phyloP scores from a whole-genome alignment of 2,329 filamentous ascomycete genomes.

The Xylariaceae sp. region DNA sequence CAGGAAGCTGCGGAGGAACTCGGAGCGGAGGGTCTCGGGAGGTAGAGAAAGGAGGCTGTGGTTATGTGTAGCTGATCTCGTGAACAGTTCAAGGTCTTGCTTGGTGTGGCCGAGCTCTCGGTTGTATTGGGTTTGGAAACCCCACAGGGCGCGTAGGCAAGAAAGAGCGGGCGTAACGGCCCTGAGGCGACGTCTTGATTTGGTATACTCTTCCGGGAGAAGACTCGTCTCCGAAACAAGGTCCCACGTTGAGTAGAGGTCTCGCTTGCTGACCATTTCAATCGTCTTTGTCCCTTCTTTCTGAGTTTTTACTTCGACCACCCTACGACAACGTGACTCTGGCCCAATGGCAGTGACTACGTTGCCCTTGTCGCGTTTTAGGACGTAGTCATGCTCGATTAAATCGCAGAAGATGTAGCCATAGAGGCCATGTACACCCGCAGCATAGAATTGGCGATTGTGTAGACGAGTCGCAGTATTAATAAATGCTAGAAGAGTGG shows the following conservation, averaged over 20 bases:
- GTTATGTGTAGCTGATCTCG: conserved; percentile 69
- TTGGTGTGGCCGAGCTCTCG: conserved; percentile 52
- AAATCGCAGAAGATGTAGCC: conserved; percentile 94
- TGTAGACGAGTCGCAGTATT: conserved; percentile 82
- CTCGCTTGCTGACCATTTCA: conserved; percentile 87
- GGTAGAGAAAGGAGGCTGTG: conserved; percentile 71
- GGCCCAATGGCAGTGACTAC: conserved; percentile 53
- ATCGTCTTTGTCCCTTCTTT: conserved; percentile 65
- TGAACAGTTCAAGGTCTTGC: conserved; percentile 71
- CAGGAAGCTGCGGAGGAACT: conserved; percentile 78
- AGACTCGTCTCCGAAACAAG: conserved; percentile 74
- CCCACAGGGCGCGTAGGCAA: conserved; percentile 85
- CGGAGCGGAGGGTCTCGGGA: conserved; percentile 59
- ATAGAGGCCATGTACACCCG: conserved; percentile 82
- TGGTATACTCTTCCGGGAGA: conserved; percentile 65
- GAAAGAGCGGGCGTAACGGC: conserved; percentile 81
- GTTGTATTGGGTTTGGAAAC: conserved; percentile 63
- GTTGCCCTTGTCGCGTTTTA: conserved; percentile 81
- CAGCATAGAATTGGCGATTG: conserved; percentile 80
- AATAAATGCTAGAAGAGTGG: conserved; percentile 68
- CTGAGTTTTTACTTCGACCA: conserved; percentile 68
- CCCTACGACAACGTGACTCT: conserved; percentile 74
- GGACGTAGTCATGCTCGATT: conserved; percentile 82
- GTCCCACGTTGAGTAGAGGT: conserved; percentile 82
- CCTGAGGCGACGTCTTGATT: conserved; percentile 63